These are phyloP conservation scores for Angomonas ambiguus DNA, from an alignment of 208 protist species.

Conservation along the genomic window DNA sequence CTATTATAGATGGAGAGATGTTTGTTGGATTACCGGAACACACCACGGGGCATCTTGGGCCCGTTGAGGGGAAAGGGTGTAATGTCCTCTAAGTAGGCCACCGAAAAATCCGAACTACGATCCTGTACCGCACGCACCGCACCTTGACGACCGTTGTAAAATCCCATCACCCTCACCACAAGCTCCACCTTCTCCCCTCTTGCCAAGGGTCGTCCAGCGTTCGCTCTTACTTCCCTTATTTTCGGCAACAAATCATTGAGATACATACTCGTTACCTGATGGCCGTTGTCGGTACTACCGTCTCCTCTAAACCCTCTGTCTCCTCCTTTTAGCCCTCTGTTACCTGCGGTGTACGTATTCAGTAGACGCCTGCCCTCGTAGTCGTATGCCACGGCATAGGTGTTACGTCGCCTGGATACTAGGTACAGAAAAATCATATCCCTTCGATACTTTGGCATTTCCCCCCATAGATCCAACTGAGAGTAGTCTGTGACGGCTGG, in stretches of 20 bases:
- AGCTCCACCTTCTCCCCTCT: conserved; percentile 82
- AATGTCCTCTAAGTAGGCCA: conserved; percentile 87
- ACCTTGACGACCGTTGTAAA: conserved; percentile 87
- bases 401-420: conserved; percentile 81
- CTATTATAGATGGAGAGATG: neutral
- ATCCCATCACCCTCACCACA: conserved; percentile 87
- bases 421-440: conserved; percentile 87
- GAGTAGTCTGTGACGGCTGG: conserved; percentile 39
- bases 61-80: conserved; percentile 88
- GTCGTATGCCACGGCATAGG: conserved; percentile 86
- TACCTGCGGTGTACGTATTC: conserved; percentile 79
- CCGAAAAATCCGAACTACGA: conserved; percentile 60
- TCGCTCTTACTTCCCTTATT: conserved; percentile 61
- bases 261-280: conserved; percentile 86
- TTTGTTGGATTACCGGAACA: conserved; percentile 48
- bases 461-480: conserved; percentile 83
- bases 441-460: conserved; percentile 85
- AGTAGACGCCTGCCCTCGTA: conserved; percentile 78
- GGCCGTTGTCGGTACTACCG: conserved; percentile 81
- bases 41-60: conserved; percentile 83
- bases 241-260: conserved; percentile 77
- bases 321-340: conserved; percentile 80
- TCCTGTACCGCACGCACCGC: conserved; percentile 85
- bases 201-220: conserved; percentile 38
- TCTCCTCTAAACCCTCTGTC: conserved; percentile 82